phyloP scores from a whole-genome alignment of 2,329 filamentous ascomycete genomes.

The Raffaelea albimanens region DNA sequence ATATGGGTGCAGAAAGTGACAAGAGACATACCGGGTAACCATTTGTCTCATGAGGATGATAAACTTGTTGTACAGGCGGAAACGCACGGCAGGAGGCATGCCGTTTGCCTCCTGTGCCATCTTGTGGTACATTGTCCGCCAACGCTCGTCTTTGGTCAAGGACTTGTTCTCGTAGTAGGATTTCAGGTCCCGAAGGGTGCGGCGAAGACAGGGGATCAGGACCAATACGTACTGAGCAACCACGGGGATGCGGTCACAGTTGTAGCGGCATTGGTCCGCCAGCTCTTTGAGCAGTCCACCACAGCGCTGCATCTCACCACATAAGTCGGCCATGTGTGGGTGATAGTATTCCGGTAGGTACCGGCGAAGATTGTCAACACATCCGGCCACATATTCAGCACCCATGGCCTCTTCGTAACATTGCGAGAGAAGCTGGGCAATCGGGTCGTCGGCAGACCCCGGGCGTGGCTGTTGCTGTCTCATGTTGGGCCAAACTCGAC shows the following conservation, averaged over 20 bases:
- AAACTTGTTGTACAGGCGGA: conserved; percentile 47
- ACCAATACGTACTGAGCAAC: conserved; percentile 47
- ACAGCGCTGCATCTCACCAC: conserved; percentile 35
- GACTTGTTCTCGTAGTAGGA: conserved; percentile 40
- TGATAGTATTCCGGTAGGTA: conserved; percentile 33
- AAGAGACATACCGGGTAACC: conserved; percentile 34
- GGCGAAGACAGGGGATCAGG: conserved; percentile 44
- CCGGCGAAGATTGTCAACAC: conserved; percentile 39
- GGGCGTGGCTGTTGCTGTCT: neutral
- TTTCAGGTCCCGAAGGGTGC: conserved; percentile 43
- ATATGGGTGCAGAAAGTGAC: neutral
- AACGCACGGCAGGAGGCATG: conserved; percentile 40
- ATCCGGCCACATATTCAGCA: conserved; percentile 35
- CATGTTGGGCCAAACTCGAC: conserved; percentile 11
- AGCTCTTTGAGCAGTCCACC: conserved; percentile 41
- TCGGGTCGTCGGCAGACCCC: neutral
- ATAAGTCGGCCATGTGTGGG: conserved; percentile 36
- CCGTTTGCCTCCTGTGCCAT: conserved; percentile 44
- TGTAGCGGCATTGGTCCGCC: conserved; percentile 42
- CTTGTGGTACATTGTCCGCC: conserved; percentile 49
- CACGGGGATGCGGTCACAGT: conserved; percentile 38
- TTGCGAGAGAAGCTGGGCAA: conserved; percentile 33
- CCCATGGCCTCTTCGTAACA: conserved; percentile 46
- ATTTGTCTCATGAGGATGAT: conserved; percentile 39
- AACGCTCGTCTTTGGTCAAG: conserved; percentile 37